A percentile compares a stretch with the other conserved stretches of the same genome.
Evolutionary conservation across 2,329 filamentous ascomycete genomes (phyloP).

Genomic region (Fusarium ambrosium): DNA sequence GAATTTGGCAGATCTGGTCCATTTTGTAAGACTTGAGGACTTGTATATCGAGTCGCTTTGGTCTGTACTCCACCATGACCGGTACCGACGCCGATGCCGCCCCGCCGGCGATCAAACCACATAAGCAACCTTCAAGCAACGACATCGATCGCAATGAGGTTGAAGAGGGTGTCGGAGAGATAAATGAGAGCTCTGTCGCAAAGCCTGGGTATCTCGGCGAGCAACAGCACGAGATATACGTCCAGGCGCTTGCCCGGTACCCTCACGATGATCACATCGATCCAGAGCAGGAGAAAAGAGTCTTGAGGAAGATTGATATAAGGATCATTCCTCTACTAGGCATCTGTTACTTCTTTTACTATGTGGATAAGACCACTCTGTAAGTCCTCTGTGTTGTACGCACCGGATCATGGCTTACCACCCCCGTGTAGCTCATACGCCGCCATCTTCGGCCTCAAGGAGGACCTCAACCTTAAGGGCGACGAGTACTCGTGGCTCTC

Average conservation of each 20-base stretch:
- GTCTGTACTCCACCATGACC: slow-evolving; percentile 6
- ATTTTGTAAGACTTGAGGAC: background rate
- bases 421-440: slow-evolving; percentile 63
- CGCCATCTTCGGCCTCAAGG: slow-evolving; percentile 73
- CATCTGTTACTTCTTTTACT: slow-evolving; percentile 59
- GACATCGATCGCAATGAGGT: slow-evolving; percentile 1
- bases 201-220: slow-evolving; percentile 12
- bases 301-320: slow-evolving; percentile 55
- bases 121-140: background rate
- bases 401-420: background rate
- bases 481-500: slow-evolving; percentile 66
- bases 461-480: slow-evolving; percentile 69
- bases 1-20: background rate
- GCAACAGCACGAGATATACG: slow-evolving; percentile 48
- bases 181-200: slow-evolving; percentile 8
- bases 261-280: slow-evolving; percentile 56
- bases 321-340: slow-evolving; percentile 55
- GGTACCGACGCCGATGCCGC: background rate
- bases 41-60: background rate
- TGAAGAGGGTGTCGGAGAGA: slow-evolving; percentile 6
- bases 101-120: slow-evolving; percentile 3
- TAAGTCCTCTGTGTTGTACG: background rate
- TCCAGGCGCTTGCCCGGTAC: slow-evolving; percentile 53
- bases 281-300: slow-evolving; percentile 48
- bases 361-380: slow-evolving; percentile 64